Base-by-base conservation (phyloP, 2,329 filamentous ascomycete genomes). In the Ilyonectria mors-panacis region DNA sequence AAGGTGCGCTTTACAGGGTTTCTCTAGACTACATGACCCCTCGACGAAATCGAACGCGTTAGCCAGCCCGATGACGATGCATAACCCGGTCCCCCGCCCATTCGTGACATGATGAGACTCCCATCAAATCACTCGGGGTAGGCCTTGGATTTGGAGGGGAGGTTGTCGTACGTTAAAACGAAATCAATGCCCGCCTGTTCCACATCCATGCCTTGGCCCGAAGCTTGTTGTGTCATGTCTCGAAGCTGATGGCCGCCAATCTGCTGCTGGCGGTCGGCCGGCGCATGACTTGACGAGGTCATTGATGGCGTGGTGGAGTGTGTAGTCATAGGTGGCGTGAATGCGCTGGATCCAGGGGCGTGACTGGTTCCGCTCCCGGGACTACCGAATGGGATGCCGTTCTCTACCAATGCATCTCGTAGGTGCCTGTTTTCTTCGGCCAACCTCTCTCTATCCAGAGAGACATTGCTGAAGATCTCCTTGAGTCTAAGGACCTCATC, bases 1-100 rank as follows among this genome's bases (percentile, higher is more conserved):
- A 82, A 95, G 88, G 81, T 97, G 94, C 74, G 94, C 91, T 89
- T 97, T 97, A 85, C 96, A 98, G 59, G 95, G 94, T 79, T 92
- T 93, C 85, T 98, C 95, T 81, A 97, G 92, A 78, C 88, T 93
- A 92, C 87, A 87, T 75, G 71, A 81, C 65, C 70, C 71, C 73
- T 75, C 73, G 76, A 78, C 71, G 75, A 79, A 78, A 76, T 74
- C 78, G 78, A 76, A 78, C 79, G 79, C 77, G 84, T 85, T 82
- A 89, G 81, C 80, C 77, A 77, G 76, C 71, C 76, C 68, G 77
- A 75, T 70, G 67, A 68, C 58, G 15, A 54, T 47, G 50, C 26
- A 54, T 26, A 26, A 47, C 59, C 63, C 33, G 26, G 47, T 37
- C 35, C 21, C 53, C 30, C 37, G 53, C 58, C n/a, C 33, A 19